Evolutionary conservation across 441 rosid species (phyloP), one percentile per base, ranked within the genome.

Genomic region (Euphorbia corollata): DNA sequence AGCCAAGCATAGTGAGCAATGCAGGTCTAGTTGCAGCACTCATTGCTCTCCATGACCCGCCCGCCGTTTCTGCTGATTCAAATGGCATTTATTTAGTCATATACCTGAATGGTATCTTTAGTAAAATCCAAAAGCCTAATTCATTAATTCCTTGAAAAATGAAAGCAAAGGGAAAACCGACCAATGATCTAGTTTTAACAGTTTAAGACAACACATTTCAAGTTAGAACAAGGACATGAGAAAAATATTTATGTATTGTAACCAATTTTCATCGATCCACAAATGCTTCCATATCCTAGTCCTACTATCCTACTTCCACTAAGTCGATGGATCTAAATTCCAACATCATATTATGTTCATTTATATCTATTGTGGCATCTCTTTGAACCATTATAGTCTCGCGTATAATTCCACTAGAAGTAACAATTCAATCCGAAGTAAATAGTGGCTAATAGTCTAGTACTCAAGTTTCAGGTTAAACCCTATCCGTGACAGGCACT

Each of bases 21-120:
- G 99, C 96, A 38, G 97, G 91, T n/a, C 81, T 93, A 2, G 85
- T 91, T 23, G 98, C 94, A 59, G 84, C 90, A 50, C 77, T 91
- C 67, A 87, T 93, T 22, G 80, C 76, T 12, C 65, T 78, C 55
- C 92, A 81, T 20, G 75, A 77, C 53, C 78, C 84, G 61, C 91
- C 86, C 12, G 36, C 22, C 48, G 27, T 47, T 47, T 54, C 77
- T 57, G 12, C 69, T 19, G 36, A 58, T 48, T 53, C 73, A 0
- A 24, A 65, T 9, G 58, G 60, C 73, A 23, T 48, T 38, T 71
- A 71, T 64, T 68, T 77, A 38, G 85, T 86, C 53, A 53, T 85
- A 22, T 85, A 87, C 58, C 64, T 62, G 68, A 27, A 3, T 16
- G 81, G 84, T 4, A 82, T 83, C 56, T 85, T 85, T 47, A 64